A percentile compares a stretch with the other conserved stretches of the same genome.
These are phyloP conservation scores for Podospora didyma DNA, from an alignment of 495 filamentous ascomycete species.

Conservation along the genomic window DNA sequence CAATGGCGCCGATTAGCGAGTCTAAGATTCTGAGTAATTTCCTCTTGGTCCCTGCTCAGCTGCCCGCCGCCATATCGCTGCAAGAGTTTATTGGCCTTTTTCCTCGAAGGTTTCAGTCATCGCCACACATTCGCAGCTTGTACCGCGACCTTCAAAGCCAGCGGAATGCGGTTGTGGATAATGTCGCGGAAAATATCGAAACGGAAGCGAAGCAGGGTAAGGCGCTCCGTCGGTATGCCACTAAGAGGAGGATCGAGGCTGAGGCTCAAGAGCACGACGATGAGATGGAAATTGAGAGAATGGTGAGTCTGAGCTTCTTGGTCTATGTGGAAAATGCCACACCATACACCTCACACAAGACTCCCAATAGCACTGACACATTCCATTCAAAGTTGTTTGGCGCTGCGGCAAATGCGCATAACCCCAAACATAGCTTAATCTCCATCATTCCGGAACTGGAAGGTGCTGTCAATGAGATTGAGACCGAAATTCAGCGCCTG, in stretches of 20 bases:
- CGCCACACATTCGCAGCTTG: conserved; percentile 68
- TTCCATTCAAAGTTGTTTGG: conserved; percentile 57
- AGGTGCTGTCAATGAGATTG: conserved; percentile 58
- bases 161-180: conserved; percentile 63
- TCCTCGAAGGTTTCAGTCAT: conserved; percentile 61
- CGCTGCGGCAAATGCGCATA: conserved; percentile 36
- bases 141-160: conserved; percentile 76
- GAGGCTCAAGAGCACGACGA: conserved; percentile 57
- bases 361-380: background rate
- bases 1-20: conserved; percentile 72
- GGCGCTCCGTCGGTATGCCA: conserved; percentile 57
- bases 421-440: conserved; percentile 54
- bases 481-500: conserved; percentile 59
- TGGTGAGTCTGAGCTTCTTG: conserved; percentile 43
- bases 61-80: conserved; percentile 68
- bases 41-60: conserved; percentile 67
- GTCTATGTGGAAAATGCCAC: background rate
- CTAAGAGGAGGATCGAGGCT: conserved; percentile 47
- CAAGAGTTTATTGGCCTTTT: conserved; percentile 74
- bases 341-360: too few species aligned
- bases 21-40: conserved; percentile 70
- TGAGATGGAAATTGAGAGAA: conserved; percentile 66
- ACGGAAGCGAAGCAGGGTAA: conserved; percentile 61
- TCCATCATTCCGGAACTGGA: conserved; percentile 68
- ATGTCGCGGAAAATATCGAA: conserved; percentile 63